These are phyloP conservation scores for Lonicera japonica DNA, from an alignment of 129 eudicot species.

Conservation along the genomic window DNA sequence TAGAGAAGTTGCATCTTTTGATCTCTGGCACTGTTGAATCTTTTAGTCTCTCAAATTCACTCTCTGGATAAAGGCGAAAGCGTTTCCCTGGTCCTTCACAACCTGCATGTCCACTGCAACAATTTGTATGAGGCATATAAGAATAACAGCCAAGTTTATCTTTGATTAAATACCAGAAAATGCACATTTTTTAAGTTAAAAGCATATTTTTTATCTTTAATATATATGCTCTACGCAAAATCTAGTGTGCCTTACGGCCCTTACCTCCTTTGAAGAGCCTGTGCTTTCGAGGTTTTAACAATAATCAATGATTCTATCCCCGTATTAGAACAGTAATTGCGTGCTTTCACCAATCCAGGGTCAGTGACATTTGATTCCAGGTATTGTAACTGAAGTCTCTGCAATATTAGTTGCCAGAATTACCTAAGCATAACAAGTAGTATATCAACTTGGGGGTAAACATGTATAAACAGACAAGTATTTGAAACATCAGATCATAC, in stretches of 20 bases:
- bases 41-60: constrained; percentile 61
- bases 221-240: too few species aligned
- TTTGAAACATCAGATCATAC: neutral
- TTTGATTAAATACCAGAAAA: neutral
- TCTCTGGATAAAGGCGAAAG: constrained; percentile 86
- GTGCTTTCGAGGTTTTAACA: constrained; percentile 92
- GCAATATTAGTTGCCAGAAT: constrained; percentile 96
- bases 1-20: constrained; percentile 80
- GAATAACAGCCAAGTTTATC: neutral
- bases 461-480: constrained; percentile 1
- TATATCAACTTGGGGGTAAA: constrained; percentile 12
- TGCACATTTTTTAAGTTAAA: too few species aligned
- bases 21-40: constrained; percentile 89
- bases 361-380: constrained; percentile 95
- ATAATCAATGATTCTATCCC: constrained; percentile 78
- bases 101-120: constrained; percentile 96
- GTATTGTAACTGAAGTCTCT: constrained; percentile 96
- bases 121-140: neutral
- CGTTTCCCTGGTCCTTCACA: constrained; percentile 99
- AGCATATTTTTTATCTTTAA: too few species aligned
- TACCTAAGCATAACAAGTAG: constrained; percentile 39
- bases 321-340: constrained; percentile 63
- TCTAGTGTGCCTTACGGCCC: constrained; percentile 27
- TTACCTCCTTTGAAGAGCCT: constrained; percentile 96
- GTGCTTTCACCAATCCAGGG: constrained; percentile 97